Conservation (phyloP, 192 early-diverging fungal genomes). For the Backusella tarrabulga region DNA sequence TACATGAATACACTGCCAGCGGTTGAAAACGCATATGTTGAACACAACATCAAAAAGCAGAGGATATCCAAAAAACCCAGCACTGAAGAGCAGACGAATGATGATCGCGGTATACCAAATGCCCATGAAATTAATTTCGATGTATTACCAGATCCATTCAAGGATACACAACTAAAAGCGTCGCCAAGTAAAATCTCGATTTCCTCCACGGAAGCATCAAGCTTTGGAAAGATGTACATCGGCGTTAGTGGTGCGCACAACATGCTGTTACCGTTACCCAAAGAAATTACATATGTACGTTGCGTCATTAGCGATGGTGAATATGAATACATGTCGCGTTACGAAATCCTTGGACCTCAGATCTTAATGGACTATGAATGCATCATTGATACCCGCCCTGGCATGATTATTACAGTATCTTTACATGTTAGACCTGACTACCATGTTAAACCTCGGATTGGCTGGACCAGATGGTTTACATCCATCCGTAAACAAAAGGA, state of each 20-base stretch:
- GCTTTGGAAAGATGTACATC: constrained; percentile 21
- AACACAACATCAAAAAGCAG: neutral
- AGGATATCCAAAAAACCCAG: neutral
- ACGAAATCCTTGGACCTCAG: constrained; percentile 19
- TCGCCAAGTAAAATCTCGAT: neutral
- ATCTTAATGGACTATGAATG: constrained; percentile 27
- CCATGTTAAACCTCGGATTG: constrained; percentile 20
- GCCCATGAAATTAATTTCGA: constrained; percentile 13
- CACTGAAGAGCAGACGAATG: neutral
- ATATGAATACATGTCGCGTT: constrained; percentile 26
- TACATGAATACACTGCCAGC: constrained; percentile 10
- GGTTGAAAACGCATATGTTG: neutral
- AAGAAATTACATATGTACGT: constrained; percentile 26
- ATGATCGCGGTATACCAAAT: constrained; percentile 12
- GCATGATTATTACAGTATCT: constrained; percentile 20
- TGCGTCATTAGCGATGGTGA: constrained; percentile 30
- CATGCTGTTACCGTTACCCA: constrained; percentile 20
- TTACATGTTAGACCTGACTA: constrained; percentile 29
- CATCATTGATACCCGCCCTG: constrained; percentile 18
- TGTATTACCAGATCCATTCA: neutral
- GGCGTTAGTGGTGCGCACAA: constrained; percentile 16
- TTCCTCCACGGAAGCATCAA: neutral
- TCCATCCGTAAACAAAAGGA: constrained; percentile 26
- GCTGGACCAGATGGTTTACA: constrained; percentile 16
- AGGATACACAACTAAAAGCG: neutral